Base-by-base conservation (phyloP, 1,284 basidiomycete species). In the Malassezia globosa region DNA sequence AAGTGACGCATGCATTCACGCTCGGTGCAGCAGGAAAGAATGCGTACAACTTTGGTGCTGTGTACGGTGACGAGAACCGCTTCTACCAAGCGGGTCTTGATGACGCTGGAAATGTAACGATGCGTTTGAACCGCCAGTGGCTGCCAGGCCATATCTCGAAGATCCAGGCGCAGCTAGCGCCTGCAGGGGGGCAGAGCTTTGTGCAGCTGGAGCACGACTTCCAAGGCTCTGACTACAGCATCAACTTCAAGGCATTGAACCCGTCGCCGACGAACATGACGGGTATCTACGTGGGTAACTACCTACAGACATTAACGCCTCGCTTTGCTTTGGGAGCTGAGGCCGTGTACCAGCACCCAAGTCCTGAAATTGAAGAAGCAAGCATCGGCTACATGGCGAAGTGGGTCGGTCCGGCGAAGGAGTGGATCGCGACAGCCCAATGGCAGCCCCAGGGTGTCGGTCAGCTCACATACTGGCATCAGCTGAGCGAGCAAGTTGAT, bases 391-490 rank as follows among this genome's bases (percentile, higher is more conserved):
- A 88, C 75, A 79, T 96, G 50, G 82, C 85, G 59, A 95, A 92
- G 75, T 83, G 61, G 42, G 63, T 60, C 54, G 60, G 61, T 38
- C 60, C 62, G 18, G 48, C 58, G 45, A 58, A 58, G 46, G 63
- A 71, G 37, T 64, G 62, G 58, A 90, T 92, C 65, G 89, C 87
- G 24, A 95, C 90, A 4, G 84, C 87, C 7, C 87, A 90, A 70
- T 64, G 94, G 27, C 87, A 94, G 73, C 71, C 74, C 34, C 77
- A 80, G 35, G 90, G 92, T 31, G 79, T 90, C 46, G 67, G 95
- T 29, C 85, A 90, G 73, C 81, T 88, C 36, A 92, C 88, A 13
- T 99, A 97, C 75, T 96, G 87, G 85, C 90, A 96, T 61, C 86
- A 86, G 72, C 75, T 99, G 49, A 83, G 82, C 73, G 88, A 94